Evolutionary conservation across 257 asterid species (phyloP).

Genomic region (Paraleonurus japonicus): DNA sequence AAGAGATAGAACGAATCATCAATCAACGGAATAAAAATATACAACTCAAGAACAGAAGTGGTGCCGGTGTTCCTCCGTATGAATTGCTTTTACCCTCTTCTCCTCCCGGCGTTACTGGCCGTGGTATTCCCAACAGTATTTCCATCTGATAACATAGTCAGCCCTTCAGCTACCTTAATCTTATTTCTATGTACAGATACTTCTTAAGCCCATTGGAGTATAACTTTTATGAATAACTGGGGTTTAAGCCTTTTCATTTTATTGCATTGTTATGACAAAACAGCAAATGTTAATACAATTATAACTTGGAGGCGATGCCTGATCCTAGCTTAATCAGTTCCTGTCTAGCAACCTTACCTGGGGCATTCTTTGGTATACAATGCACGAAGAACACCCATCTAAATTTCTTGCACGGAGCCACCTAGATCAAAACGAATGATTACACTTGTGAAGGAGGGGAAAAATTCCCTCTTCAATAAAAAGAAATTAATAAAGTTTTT

Average conservation of each 20-base stretch:
- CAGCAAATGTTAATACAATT: background rate
- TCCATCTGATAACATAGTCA: conserved; percentile 46
- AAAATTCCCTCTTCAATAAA: too few relatives aligned
- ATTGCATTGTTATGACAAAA: background rate
- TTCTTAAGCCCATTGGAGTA: background rate
- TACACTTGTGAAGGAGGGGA: too few relatives aligned
- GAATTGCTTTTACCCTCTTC: conserved; percentile 79
- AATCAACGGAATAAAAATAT: conserved; percentile 54
- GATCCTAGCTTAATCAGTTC: conserved; percentile 44
- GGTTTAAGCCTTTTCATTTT: background rate
- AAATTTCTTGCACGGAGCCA: conserved; percentile 58
- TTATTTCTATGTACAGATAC: background rate
- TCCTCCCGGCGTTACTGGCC: conserved; percentile 76
- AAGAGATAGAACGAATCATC: conserved; percentile 67
- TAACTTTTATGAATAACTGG: background rate
- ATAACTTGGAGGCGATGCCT: conserved; percentile 39
- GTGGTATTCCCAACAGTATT: conserved; percentile 87
- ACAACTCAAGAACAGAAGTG: conserved; percentile 59
- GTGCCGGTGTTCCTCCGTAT: conserved; percentile 94
- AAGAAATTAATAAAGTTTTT: too few relatives aligned
- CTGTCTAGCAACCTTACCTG: conserved; percentile 55
- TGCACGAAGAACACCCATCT: conserved; percentile 42
- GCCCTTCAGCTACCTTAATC: background rate
- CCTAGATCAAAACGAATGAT: conserved; percentile 42
- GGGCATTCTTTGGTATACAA: conserved; percentile 53